Evolutionary conservation across 2,329 filamentous ascomycete species (phyloP), one percentile per base, ranked within the genome.

Genomic region (Trichoderma pleuroti): DNA sequence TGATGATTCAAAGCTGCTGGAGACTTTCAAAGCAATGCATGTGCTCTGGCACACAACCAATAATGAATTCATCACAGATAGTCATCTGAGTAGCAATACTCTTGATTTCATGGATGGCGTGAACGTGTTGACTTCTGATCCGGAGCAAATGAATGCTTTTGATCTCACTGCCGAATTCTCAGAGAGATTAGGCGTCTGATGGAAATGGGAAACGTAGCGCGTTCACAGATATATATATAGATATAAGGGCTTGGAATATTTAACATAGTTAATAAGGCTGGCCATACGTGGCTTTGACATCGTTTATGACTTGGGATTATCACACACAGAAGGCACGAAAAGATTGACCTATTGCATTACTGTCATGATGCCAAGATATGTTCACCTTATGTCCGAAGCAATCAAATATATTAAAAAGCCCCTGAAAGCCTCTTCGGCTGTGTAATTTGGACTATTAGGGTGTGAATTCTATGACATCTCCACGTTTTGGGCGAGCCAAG

Each of bases 401-500:
- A 39, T 39, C 3, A 8, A 8, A 18, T 18, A 39, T 39, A 39
- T 39, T 6, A 39, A 39, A 39, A 12, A 3, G 5, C 32, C 11
- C 4, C 12, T 34, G 12, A 12, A 14, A 34, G 5, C 39, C n/a
- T 24, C 46, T 7, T 24, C 9, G 10, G 0, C 10, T 4, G 8
- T 12, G 14, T 1, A 28, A 3, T 36, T n/a, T 2, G 10, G 7
- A 21, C 2, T 28, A 52, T 66, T 16, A 73, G 8, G 71, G 71
- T 42, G 52, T 62, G 14, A 49, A 60, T 12, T 14, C 65, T 21
- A 69, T 61, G 5, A 76, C 71, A 36, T 74, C 73, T 8, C 60
- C 67, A 7, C 52, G 49, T 5, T 71, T 63, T 6, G 74, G 72
- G 2, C 46, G 28, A 18, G 73, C 72, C 12, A 77, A 49, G 66